phyloP scores from a whole-genome alignment of 805 yeast species.

The Lipomyces chichibuensis region DNA sequence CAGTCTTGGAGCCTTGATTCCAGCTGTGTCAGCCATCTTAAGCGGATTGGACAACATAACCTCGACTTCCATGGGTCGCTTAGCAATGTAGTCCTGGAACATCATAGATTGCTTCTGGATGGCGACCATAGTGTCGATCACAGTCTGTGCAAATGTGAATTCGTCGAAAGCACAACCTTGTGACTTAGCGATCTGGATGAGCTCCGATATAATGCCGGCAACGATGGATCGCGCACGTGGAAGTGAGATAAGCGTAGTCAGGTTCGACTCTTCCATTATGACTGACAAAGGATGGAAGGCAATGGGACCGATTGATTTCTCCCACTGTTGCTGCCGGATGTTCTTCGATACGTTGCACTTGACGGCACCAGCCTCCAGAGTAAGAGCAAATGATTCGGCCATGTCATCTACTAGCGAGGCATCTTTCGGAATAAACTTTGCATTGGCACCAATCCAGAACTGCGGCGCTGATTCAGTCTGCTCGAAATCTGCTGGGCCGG shows the following conservation, averaged over 20 bases:
- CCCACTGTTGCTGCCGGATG: constrained; percentile 38
- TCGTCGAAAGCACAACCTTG: constrained; percentile 26
- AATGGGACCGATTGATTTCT: constrained; percentile 34
- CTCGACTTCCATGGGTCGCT: constrained; percentile 68
- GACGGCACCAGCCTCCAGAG: constrained; percentile 35
- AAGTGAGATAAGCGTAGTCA: constrained; percentile 17
- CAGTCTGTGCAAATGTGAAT: constrained; percentile 6
- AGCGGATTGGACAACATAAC: constrained; percentile 71
- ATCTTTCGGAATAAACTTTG: constrained; percentile 12
- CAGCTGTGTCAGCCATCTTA: constrained; percentile 52
- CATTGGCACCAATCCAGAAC: constrained; percentile 31
- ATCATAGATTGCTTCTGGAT: constrained; percentile 29
- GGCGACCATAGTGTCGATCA: constrained; percentile 15
- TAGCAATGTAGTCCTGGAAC: constrained; percentile 35
- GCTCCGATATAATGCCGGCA: constrained; percentile 26
- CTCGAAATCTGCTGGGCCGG: constrained; percentile 36
- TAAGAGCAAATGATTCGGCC: constrained; percentile 34
- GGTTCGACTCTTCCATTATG: constrained; percentile 35
- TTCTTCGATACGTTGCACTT: constrained; percentile 31
- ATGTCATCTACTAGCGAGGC: constrained; percentile 30
- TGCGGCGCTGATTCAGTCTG: constrained; percentile 18
- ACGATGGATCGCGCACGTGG: constrained; percentile 22
- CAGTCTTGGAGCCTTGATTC: constrained; percentile 62
- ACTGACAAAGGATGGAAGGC: constrained; percentile 34
- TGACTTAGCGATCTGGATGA: constrained; percentile 26